Evolutionary conservation across 257 asterid species (phyloP), one percentile per base, ranked within the genome.

Genomic region (Catharanthus roseus): DNA sequence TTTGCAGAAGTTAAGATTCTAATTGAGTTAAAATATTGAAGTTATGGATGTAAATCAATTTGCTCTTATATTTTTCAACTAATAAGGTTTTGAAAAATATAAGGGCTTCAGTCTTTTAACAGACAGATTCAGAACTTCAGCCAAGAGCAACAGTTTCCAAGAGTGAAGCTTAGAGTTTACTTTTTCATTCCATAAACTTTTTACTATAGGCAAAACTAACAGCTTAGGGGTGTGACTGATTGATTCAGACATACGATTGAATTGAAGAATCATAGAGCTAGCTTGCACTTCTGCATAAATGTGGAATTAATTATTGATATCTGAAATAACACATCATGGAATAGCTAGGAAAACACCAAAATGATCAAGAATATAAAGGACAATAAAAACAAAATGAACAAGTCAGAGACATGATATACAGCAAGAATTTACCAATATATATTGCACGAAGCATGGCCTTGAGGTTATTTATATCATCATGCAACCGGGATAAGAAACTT

Each of bases 401-500:
- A 57, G 38, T 13, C 13, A 51, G 8, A 54, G 6, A 15, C 8
- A 71, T 49, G 71, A 57, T 26, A 67, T 45, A 34, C 7, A 26
- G 64, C 15, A 36, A 44, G 31, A 54, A 61, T 82, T 49, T 86
- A 93, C 99, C 97, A 61, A 93, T 91, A 77, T 84, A 83, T 77
- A 91, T 91, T 36, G 99, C 99, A 28, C 91, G 96, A 70, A 95
- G 85, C 99, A 91, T 95, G 45, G 96, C 86, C 82, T 85, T 91
- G 60, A 95, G 99, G 79, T 91, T 86, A 80, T 55, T 89, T 63
- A 95, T 72, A 73, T 95, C 99, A 80, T 82, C 80, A 26, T 85
- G 85, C 86, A 95, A 78, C 62, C 78, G 86, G 71, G 87, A 84
- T 55, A 91, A 71, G 79, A 91, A 89, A 71, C 74, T 79, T 67